Evolutionary conservation across 2,329 filamentous ascomycete genomes (phyloP), one percentile per base, ranked within the genome.

Genomic region (Penicillium polonicum): DNA sequence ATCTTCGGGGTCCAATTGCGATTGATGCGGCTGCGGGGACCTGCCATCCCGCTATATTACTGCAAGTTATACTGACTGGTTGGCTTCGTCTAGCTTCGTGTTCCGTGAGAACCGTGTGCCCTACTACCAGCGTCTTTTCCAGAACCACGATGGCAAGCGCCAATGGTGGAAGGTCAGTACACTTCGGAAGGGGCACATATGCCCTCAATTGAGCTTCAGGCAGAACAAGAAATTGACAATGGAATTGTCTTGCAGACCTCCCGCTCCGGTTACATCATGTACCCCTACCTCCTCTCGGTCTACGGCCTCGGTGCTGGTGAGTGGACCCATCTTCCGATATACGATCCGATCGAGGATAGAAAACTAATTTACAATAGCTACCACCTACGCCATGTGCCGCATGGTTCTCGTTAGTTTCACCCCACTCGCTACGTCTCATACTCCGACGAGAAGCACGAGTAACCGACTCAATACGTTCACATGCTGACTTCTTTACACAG

Each of bases 101-200:
- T 81, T 82, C 80, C 86, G 86, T 74, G 80, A 85, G 76, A 89
- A 89, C 81, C 82, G 83, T 68, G 87, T 89, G 64, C 84, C 86
- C 52, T 76, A 83, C 67, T 89, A 87, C 79, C 86, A 89, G 78
- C 80, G 83, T 66, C 79, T 87, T 48, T 86, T 85, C 79, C 86
- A 88, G 78, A 80, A 78, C 63, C 78, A 88, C 73, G 86, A 88
- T 72, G 85, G 86, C 68, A 76, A 86, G 71, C 80, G 86, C 74
- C 82, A 85, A 73, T 89, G 86, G 86, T 78, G 82, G 73, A 88
- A 88, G 85, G 86, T 88, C 70, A 75, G 83, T 81, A 36, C 48
- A 52, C 50, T 46, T 56, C 57, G 42, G 42, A 48, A 41, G 38
- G 42, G 35, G 42, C 49, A 60, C 31, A 44, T 19, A 15, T 12